Percentiles rank a stretch among this genome's conserved stretches.
phyloP scores from a whole-genome alignment of 2,329 filamentous ascomycete species.

The Setomelanomma holmii region DNA sequence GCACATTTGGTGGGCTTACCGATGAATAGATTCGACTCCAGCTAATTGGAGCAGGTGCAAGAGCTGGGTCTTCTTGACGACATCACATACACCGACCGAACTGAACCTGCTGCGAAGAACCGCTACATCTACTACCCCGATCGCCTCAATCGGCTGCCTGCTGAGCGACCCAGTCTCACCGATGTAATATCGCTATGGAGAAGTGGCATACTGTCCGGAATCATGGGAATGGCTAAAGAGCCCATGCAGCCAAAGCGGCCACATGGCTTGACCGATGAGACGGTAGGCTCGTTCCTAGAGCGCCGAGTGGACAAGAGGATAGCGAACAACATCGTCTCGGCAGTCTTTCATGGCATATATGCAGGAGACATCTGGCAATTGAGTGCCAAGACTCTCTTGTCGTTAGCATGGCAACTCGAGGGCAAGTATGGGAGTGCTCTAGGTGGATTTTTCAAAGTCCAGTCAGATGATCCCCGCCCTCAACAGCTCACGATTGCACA shows the following conservation, averaged over 20 bases:
- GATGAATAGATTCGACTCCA: not conserved
- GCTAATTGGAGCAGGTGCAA: slow-evolving; percentile 57
- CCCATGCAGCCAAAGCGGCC: slow-evolving; percentile 42
- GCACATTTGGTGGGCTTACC: slow-evolving; percentile 69
- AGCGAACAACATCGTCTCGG: slow-evolving; percentile 77
- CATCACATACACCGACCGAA: slow-evolving; percentile 61
- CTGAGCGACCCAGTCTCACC: slow-evolving; percentile 29
- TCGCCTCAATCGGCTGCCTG: slow-evolving; percentile 66
- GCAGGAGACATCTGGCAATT: slow-evolving; percentile 86
- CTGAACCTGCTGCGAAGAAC: slow-evolving; percentile 62
- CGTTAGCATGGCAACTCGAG: slow-evolving; percentile 60
- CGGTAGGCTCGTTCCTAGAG: slow-evolving; percentile 71
- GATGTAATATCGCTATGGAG: slow-evolving; percentile 47
- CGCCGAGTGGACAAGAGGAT: slow-evolving; percentile 62
- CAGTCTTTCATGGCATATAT: slow-evolving; percentile 84
- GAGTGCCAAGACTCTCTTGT: slow-evolving; percentile 71
- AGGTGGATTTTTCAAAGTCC: slow-evolving; percentile 28
- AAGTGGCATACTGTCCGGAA: slow-evolving; percentile 65
- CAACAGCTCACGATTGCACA: slow-evolving; percentile 17
- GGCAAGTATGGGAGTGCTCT: slow-evolving; percentile 43
- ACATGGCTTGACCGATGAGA: slow-evolving; percentile 65
- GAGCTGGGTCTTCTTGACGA: slow-evolving; percentile 64
- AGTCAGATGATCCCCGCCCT: slow-evolving; percentile 14
- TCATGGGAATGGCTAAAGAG: slow-evolving; percentile 50
- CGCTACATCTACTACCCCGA: slow-evolving; percentile 91